Evolutionary conservation across 495 filamentous ascomycete genomes (phyloP), one percentile per base, ranked within the genome.

Genomic region (Parathielavia appendiculata): DNA sequence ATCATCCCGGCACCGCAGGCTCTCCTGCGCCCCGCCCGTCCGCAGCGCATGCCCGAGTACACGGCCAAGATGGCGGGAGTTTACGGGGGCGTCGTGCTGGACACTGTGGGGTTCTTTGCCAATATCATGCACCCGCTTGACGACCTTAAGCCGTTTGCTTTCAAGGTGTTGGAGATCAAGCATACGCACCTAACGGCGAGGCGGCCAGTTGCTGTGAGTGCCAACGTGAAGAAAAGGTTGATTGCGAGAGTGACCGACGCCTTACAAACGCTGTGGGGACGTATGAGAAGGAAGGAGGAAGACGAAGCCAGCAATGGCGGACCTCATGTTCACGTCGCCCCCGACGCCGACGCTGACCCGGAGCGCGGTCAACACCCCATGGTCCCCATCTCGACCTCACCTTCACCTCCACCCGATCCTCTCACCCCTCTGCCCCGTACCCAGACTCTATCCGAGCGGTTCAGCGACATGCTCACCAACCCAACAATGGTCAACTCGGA

Each of bases 1-100:
- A 80, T 88, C 44, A 76, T 87, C 32, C 85, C 85, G 26, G 85
- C 85, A 5, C 85, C 85, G 17, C 84, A 87, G 68, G 80, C 81
- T 34, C 75, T 87, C 26, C 68, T 86, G 38, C 76, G 81, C 45
- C 76, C 83, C 10, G 67, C 75, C 5, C 80, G 85, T 1, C 85
- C 82, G 5, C 69, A 72, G 57, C 79, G 83, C 45, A 72, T 86
- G 38, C 78, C 80, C 59, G 72, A 81, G 51, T 72, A 75, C 19
- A 74, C 73, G 10, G 80, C 81, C 51, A 76, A 73, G 36, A 78
- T 84, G 64, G 72, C 78, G 0, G 81, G 82, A 20, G 80, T 86
- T n/a, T 72, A 82, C 63, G 79, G 76, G 51, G 83, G 83, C 36
- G 76, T 72, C 3, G 62, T 77, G 17, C 71, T 82, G 39, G 73